These are phyloP conservation scores for Agrocybe pediades DNA, from an alignment of 768 basidiomycete genomes.

Conservation along the genomic window DNA sequence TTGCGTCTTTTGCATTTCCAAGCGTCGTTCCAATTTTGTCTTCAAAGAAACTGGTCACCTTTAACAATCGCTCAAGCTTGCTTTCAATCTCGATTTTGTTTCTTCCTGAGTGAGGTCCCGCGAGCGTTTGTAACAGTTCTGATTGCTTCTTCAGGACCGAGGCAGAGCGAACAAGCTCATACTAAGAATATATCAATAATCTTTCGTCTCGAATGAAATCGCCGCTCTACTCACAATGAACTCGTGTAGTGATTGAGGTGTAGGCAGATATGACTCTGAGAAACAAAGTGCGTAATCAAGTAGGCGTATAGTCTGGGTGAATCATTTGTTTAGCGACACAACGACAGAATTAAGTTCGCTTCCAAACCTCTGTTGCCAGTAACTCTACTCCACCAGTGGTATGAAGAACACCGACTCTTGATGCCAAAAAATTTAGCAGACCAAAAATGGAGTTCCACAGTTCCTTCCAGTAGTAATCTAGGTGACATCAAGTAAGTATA, in stretches of 20 bases:
- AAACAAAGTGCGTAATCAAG: constrained; percentile 53
- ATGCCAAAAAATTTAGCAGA: constrained; percentile 55
- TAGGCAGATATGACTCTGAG: constrained; percentile 56
- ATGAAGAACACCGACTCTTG: constrained; percentile 52
- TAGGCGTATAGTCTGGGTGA: constrained; percentile 48
- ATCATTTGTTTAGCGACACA: not conserved
- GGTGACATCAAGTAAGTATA: constrained; percentile 6
- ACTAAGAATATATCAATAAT: constrained; percentile 35
- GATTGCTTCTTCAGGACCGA: constrained; percentile 48
- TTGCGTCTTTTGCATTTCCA: constrained; percentile 52
- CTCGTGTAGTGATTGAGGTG: constrained; percentile 56
- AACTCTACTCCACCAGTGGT: constrained; percentile 55
- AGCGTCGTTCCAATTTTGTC: constrained; percentile 44
- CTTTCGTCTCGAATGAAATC: not conserved
- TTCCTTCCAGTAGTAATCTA: constrained; percentile 70
- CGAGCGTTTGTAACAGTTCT: constrained; percentile 42
- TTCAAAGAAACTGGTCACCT: constrained; percentile 54
- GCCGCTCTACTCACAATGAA: constrained; percentile 53
- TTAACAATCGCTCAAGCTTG: constrained; percentile 42
- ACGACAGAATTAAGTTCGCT: not conserved
- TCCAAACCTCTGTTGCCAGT: constrained; percentile 54
- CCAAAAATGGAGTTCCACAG: constrained; percentile 61
- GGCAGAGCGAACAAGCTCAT: constrained; percentile 65
- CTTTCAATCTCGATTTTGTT: constrained; percentile 35
- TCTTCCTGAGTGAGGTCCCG: constrained; percentile 28